Evolutionary conservation across 768 basidiomycete species (phyloP).

Genomic region (Psilocybe azurescens): DNA sequence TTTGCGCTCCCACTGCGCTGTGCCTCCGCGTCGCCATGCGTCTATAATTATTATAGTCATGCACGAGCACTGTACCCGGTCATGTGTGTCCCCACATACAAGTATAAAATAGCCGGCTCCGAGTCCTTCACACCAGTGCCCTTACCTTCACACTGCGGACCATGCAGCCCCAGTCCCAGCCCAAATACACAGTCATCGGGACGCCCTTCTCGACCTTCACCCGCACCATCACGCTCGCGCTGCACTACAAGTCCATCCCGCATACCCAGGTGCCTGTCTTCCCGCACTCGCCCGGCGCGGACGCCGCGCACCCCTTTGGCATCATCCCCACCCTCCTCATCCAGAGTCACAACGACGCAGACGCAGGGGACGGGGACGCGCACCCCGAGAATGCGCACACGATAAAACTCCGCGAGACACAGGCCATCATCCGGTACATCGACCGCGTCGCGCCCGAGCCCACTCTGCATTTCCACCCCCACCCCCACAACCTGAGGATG

Average conservation of each 20-base stretch:
- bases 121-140: too few species aligned
- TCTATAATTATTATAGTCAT: too few species aligned
- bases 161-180: too few species aligned
- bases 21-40: too few species aligned
- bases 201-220: conserved; percentile 42
- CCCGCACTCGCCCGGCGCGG: conserved; percentile 27
- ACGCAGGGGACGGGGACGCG: conserved; percentile 12
- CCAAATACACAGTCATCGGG: conserved; percentile 32
- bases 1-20: too few species aligned
- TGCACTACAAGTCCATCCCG: conserved; percentile 33
- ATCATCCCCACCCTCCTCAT: conserved; percentile 37
- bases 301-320: conserved; percentile 34
- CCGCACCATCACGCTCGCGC: conserved; percentile 34
- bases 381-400: conserved; percentile 23
- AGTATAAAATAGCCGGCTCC: too few species aligned
- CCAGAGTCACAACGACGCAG: conserved; percentile 2
- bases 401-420: conserved; percentile 35
- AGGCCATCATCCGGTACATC: conserved; percentile 37
- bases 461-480: conserved; percentile 23
- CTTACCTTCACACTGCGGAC: too few species aligned
- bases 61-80: too few species aligned
- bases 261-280: conserved; percentile 29
- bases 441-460: conserved; percentile 36
- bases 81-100: too few species aligned
- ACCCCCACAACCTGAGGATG: not conserved